Evolutionary conservation across 106 monocot species (phyloP).

Genomic region (Dioscorea alata): DNA sequence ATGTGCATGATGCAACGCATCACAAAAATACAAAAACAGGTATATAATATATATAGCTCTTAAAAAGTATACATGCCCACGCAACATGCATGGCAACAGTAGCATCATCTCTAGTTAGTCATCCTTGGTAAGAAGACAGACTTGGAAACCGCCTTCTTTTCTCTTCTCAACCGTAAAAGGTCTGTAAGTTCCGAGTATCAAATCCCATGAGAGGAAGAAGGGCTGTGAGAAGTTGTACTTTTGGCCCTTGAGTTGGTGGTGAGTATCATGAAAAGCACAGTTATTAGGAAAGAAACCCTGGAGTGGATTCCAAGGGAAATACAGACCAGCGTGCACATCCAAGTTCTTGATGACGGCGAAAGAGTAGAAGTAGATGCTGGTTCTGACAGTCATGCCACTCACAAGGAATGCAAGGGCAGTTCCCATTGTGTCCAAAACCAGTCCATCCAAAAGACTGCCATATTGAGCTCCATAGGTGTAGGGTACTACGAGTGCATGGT

Average conservation of each 20-base stretch:
- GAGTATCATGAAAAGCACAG: too few species aligned
- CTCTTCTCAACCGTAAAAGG: slow-evolving; percentile 15
- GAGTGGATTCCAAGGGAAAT: slow-evolving; percentile 6
- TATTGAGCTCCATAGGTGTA: not conserved
- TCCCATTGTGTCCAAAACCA: not conserved
- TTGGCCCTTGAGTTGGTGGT: slow-evolving; percentile 2
- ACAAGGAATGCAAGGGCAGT: not conserved
- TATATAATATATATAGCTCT: too few species aligned
- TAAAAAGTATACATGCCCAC: too few species aligned
- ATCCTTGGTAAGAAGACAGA: not conserved
- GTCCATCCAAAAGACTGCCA: not conserved
- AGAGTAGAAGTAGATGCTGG: not conserved
- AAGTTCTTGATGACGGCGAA: not conserved
- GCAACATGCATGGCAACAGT: not conserved
- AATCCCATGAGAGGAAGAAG: slow-evolving; percentile 16
- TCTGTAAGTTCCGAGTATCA: slow-evolving; percentile 13
- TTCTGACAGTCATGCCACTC: not conserved
- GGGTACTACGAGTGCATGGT: not conserved
- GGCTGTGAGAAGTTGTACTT: slow-evolving; percentile 20
- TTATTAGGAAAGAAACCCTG: too few species aligned
- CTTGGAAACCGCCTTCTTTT: slow-evolving; percentile 10
- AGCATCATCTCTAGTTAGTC: not conserved
- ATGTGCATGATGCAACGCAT: too few species aligned
- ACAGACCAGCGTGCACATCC: not conserved
- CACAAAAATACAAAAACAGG: too few species aligned